These are phyloP conservation scores for Lactarius deliciosus DNA, from an alignment of 768 basidiomycete species.

Conservation along the genomic window DNA sequence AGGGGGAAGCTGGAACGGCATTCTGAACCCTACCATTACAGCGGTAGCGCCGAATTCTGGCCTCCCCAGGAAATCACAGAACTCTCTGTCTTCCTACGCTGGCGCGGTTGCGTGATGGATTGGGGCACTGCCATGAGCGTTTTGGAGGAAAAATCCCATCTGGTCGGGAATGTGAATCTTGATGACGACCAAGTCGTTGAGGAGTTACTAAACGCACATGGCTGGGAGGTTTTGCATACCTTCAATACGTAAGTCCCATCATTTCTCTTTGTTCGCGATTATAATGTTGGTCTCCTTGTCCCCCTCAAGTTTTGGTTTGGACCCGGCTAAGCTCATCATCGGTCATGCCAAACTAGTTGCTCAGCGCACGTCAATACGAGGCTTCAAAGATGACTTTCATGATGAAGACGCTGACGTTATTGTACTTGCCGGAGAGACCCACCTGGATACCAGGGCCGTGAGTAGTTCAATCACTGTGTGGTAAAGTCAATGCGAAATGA, in stretches of 20 bases:
- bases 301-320: constrained; percentile 42
- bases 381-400: constrained; percentile 43
- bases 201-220: constrained; percentile 38
- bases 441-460: constrained; percentile 42
- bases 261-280: background rate
- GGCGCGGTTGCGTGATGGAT: constrained; percentile 2
- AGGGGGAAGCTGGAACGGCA: constrained; percentile 36
- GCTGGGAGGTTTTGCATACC: constrained; percentile 44
- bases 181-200: constrained; percentile 36
- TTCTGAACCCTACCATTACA: constrained; percentile 26
- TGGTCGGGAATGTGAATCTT: constrained; percentile 15
- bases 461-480: constrained; percentile 27
- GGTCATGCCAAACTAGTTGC: constrained; percentile 39
- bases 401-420: constrained; percentile 40
- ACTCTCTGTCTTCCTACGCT: constrained; percentile 8
- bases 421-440: constrained; percentile 43
- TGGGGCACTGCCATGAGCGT: constrained; percentile 6
- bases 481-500: background rate
- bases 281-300: background rate
- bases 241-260: constrained; percentile 40
- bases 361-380: constrained; percentile 40
- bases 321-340: constrained; percentile 44
- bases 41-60: constrained; percentile 22
- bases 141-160: background rate
- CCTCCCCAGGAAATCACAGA: constrained; percentile 4